These are phyloP conservation scores for Tulasnella calospora DNA, from an alignment of 768 basidiomycete species.

Conservation along the genomic window DNA sequence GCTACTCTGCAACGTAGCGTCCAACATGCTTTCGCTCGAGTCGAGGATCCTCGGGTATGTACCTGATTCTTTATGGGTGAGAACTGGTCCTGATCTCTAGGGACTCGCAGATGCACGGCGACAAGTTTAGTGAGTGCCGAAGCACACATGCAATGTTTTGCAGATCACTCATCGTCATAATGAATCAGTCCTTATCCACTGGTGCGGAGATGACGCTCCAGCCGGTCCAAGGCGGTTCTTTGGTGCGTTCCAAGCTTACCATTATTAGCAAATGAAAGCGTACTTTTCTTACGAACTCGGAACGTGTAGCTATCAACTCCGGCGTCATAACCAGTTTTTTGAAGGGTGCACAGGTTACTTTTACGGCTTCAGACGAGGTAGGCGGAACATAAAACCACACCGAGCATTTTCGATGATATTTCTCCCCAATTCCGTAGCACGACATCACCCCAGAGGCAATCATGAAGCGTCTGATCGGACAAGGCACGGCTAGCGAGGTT, in stretches of 20 bases:
- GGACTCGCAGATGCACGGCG: constrained; percentile 12
- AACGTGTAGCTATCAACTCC: constrained; percentile 39
- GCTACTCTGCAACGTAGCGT: constrained; percentile 32
- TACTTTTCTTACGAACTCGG: constrained; percentile 28
- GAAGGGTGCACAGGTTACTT: constrained; percentile 20
- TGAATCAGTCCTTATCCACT: constrained; percentile 41
- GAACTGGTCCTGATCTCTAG: neutral
- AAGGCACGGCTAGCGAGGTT: constrained; percentile 18
- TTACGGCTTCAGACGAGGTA: constrained; percentile 12
- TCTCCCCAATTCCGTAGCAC: constrained; percentile 28
- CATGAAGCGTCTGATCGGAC: constrained; percentile 39
- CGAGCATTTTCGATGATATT: neutral
- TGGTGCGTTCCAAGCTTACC: neutral
- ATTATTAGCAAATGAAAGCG: neutral
- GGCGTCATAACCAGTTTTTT: constrained; percentile 32
- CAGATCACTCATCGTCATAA: constrained; percentile 34
- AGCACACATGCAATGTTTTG: neutral
- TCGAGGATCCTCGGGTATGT: constrained; percentile 38
- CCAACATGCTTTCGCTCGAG: constrained; percentile 41
- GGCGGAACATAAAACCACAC: neutral
- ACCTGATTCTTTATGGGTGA: neutral
- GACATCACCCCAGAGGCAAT: constrained; percentile 41
- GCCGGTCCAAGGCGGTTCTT: constrained; percentile 15
- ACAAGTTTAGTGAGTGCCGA: constrained; percentile 16
- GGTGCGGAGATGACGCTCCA: constrained; percentile 46